Evolutionary conservation across 2,329 filamentous ascomycete species (phyloP).

Genomic region (Penicillium sp.): DNA sequence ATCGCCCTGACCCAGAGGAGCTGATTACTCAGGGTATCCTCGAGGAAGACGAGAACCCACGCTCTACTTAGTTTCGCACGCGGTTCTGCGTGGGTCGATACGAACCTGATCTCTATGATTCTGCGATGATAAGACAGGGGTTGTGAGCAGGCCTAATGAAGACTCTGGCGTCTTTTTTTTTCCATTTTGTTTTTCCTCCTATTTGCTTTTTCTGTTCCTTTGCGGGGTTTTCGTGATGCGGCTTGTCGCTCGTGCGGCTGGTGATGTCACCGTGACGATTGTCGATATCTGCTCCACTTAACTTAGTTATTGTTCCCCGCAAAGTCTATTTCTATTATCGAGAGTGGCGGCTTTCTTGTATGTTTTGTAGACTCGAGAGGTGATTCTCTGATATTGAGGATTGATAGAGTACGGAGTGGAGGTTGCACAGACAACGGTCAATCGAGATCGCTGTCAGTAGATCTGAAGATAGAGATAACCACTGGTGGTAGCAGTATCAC

Average conservation of each 20-base stretch:
- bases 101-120: background rate
- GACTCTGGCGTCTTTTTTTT: background rate
- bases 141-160: background rate
- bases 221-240: background rate
- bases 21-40: constrained; percentile 79
- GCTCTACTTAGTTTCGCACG: constrained; percentile 13
- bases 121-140: background rate
- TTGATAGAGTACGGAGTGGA: background rate
- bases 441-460: background rate
- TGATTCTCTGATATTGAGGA: background rate
- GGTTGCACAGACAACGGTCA: background rate
- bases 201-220: background rate
- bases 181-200: background rate
- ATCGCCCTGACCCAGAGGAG: constrained; percentile 72
- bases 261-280: constrained; percentile 21
- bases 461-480: background rate
- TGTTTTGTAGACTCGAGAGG: background rate
- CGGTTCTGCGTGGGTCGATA: background rate
- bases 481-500: background rate
- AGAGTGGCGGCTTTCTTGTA: background rate
- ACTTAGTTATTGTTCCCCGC: background rate
- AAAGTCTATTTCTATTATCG: constrained; percentile 1
- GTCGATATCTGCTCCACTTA: constrained; percentile 1
- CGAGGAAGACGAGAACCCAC: constrained; percentile 58
- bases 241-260: background rate